phyloP scores from a whole-genome alignment of 441 rosid species.

The Adansonia madagascariensis region DNA sequence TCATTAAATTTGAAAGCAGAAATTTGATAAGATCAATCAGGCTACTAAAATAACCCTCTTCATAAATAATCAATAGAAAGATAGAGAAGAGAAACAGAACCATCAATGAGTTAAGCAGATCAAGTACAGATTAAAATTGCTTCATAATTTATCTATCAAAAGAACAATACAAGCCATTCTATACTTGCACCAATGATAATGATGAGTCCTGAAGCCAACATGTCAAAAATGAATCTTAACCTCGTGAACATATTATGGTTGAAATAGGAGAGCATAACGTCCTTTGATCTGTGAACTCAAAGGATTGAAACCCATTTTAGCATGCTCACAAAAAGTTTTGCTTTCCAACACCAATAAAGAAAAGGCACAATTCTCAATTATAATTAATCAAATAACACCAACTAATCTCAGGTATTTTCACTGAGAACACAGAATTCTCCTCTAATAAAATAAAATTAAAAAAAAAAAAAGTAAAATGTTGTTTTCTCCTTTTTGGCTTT shows the following conservation, averaged over 20 bases:
- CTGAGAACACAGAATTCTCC: not conserved
- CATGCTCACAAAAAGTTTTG: not conserved
- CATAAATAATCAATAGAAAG: slow-evolving; percentile 5
- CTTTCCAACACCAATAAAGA: not conserved
- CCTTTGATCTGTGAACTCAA: not conserved
- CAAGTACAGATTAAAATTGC: not conserved
- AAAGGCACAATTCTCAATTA: not conserved
- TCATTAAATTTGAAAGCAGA: slow-evolving; percentile 12
- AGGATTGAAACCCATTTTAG: not conserved
- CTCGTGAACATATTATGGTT: not conserved
- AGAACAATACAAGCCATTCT: not conserved
- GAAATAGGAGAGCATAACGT: not conserved
- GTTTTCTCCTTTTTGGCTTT: not conserved
- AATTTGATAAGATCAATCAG: slow-evolving; percentile 8
- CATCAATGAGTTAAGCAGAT: not conserved
- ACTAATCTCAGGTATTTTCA: not conserved
- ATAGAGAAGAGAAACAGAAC: not conserved
- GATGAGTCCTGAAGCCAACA: not conserved
- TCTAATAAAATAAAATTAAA: not conserved
- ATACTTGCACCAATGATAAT: not conserved
- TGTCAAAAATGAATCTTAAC: not conserved
- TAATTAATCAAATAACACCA: not conserved
- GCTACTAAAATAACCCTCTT: not conserved
- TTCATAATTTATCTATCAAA: not conserved
- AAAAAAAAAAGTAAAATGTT: not conserved